These are phyloP conservation scores for Ophiostoma pallidulum DNA, from an alignment of 2,329 filamentous ascomycete species.

Conservation along the genomic window DNA sequence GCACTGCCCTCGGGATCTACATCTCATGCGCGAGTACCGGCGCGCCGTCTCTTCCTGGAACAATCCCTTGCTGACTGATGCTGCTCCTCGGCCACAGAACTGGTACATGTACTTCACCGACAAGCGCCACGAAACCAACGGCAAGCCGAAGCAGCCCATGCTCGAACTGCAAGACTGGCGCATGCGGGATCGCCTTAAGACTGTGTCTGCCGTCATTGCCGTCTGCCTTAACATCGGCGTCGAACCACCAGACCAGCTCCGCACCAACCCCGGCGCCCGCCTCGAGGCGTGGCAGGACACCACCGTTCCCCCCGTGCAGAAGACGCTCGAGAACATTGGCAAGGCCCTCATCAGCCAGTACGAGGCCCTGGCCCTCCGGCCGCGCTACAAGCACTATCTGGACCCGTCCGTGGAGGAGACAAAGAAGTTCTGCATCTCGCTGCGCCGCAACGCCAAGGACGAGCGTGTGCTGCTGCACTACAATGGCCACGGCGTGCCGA, in stretches of 20 bases:
- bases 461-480: constrained; percentile 97
- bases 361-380: constrained; percentile 86
- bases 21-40: no score
- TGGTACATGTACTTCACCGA: constrained; percentile 99
- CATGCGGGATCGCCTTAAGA: constrained; percentile 93
- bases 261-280: constrained; percentile 86
- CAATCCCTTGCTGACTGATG: not conserved
- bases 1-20: no score
- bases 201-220: constrained; percentile 86
- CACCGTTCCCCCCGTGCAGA: constrained; percentile 66
- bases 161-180: constrained; percentile 83
- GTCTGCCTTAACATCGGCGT: constrained; percentile 97
- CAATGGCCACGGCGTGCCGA: constrained; percentile 94
- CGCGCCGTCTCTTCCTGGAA: no score
- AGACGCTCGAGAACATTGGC: constrained; percentile 87
- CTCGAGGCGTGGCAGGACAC: constrained; percentile 97
- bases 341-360: constrained; percentile 96
- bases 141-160: constrained; percentile 62
- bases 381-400: constrained; percentile 94
- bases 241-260: constrained; percentile 92
- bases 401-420: constrained; percentile 97
- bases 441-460: constrained; percentile 87
- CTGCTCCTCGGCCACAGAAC: constrained; percentile 45
- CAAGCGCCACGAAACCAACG: constrained; percentile 91
- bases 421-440: constrained; percentile 86